Percentiles rank a stretch among this genome's conserved stretches.
Evolutionary conservation across 2,329 filamentous ascomycete genomes (phyloP).

Genomic region (Grosmannia penicillata): DNA sequence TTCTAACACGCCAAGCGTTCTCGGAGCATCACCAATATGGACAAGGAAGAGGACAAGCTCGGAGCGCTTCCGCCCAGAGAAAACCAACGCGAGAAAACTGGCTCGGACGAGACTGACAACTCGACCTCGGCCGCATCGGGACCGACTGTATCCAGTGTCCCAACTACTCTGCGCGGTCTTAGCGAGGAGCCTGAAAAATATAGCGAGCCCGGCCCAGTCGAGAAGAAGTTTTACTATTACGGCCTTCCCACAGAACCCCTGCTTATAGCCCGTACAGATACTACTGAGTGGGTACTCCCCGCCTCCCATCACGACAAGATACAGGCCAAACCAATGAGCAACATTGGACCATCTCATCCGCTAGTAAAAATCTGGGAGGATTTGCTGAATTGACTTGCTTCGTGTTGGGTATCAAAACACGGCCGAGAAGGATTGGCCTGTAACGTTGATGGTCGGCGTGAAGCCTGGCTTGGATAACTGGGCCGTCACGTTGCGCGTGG

Average conservation of each 20-base stretch:
- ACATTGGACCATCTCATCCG: neutral
- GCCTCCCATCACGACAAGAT: neutral
- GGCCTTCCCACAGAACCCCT: neutral
- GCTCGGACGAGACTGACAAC: neutral
- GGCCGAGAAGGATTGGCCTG: neutral
- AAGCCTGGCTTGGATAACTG: neutral
- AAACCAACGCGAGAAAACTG: neutral
- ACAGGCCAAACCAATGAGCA: neutral
- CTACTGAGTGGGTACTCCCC: neutral
- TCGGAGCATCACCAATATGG: too few species aligned
- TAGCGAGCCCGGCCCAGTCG: neutral
- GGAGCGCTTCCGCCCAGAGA: neutral
- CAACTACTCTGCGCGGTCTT: neutral
- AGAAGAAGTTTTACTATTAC: neutral
- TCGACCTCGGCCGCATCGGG: neutral
- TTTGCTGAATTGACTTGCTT: neutral
- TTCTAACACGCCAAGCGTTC: too few species aligned
- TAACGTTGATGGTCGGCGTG: neutral
- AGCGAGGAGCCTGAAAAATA: neutral
- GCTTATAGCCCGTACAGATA: neutral
- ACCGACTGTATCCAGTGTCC: neutral
- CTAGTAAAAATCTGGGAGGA: neutral
- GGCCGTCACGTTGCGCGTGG: neutral
- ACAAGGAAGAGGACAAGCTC: neutral
- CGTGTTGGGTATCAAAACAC: neutral